Base-by-base conservation (phyloP, 1,284 basidiomycete genomes). In the Ustanciosporium gigantosporum region DNA sequence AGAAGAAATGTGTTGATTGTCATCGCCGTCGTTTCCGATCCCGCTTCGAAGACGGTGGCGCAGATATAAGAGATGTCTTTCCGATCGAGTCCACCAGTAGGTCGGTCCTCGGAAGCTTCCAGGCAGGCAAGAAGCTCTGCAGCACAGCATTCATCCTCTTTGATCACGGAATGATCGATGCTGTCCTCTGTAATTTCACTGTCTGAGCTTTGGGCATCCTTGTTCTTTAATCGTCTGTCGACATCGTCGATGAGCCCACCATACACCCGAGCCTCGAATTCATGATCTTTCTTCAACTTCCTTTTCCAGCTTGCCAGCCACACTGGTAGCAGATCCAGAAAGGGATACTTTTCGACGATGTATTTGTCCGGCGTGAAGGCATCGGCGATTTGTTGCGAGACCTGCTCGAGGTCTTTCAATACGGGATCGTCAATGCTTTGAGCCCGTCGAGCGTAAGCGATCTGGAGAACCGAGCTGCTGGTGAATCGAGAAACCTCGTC, bases 1-100 rank as follows among this genome's bases (percentile, higher is more conserved):
- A 41, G 20, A 4, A 41, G 39, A 24, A 41, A 41, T 5, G 39
- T 41, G 25, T 41, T 4, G 8, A 41, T 16, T 9, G 39, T 41
- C 39, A 31, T 41, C 5, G 39, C 39, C 8, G 39, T 41, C 29
- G 39, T 41, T 29, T 41, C 39, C 5, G 39, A n/a, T 5, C 39
- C 39, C 15, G 39, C 39, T 21, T 41, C 39, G 23, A 41, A 41
- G 11, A 41, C 23, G 6, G 25, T 29, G 5, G 39, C 39, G 11
- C 23, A 29, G 27, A 41, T 16, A 16, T 41, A 41, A 9, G 29
- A 4, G 15, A 41, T 31, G 17, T 41, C 39, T 7, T 31, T 17
- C 5, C 6, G 7, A 21, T 41, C 39, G 8, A 41, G 29, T 5
- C 16, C 25, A 20, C n/a, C 14, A 22, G 14, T 7, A 16, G 39